phyloP scores from a whole-genome alignment of 352 stramenopile species.

The Pseudoperonospora humuli region DNA sequence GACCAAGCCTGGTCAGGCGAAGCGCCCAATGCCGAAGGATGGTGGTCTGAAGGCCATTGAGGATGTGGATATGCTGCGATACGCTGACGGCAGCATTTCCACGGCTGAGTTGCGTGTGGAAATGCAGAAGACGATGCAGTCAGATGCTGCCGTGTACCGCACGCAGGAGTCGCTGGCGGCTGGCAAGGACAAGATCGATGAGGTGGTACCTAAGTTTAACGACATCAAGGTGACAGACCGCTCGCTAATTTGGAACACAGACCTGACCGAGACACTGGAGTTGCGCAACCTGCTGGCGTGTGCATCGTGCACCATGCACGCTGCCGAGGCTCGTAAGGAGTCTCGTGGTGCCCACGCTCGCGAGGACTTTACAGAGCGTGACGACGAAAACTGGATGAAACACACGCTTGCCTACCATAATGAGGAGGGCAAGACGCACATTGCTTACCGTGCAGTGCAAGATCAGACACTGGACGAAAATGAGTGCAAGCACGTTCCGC shows the following conservation, averaged over 20 bases:
- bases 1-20: slow-evolving; percentile 84
- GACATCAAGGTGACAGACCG: slow-evolving; percentile 93
- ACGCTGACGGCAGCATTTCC: slow-evolving; percentile 67
- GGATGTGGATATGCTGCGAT: slow-evolving; percentile 87
- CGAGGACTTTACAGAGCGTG: slow-evolving; percentile 91
- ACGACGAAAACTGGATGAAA: slow-evolving; percentile 97
- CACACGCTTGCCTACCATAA: slow-evolving; percentile 94
- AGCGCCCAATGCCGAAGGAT: slow-evolving; percentile 73
- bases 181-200: slow-evolving; percentile 81
- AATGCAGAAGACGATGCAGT: slow-evolving; percentile 59
- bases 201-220: slow-evolving; percentile 86
- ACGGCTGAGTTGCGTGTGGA: slow-evolving; percentile 81
- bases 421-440: slow-evolving; percentile 82
- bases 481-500: slow-evolving; percentile 90
- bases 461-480: slow-evolving; percentile 94
- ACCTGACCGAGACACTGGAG: slow-evolving; percentile 96
- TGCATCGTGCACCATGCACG: slow-evolving; percentile 92
- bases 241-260: slow-evolving; percentile 96
- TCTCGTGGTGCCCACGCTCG: slow-evolving; percentile 92
- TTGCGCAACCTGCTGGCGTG: slow-evolving; percentile 90
- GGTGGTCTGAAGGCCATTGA: slow-evolving; percentile 81
- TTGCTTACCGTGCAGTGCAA: slow-evolving; percentile 90
- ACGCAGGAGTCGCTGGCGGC: slow-evolving; percentile 65
- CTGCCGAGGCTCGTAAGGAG: slow-evolving; percentile 92
- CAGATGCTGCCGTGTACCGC: slow-evolving; percentile 46